These are phyloP conservation scores for Neopestalotiopsis sp. DNA, from an alignment of 2,329 filamentous ascomycete genomes.

Conservation along the genomic window DNA sequence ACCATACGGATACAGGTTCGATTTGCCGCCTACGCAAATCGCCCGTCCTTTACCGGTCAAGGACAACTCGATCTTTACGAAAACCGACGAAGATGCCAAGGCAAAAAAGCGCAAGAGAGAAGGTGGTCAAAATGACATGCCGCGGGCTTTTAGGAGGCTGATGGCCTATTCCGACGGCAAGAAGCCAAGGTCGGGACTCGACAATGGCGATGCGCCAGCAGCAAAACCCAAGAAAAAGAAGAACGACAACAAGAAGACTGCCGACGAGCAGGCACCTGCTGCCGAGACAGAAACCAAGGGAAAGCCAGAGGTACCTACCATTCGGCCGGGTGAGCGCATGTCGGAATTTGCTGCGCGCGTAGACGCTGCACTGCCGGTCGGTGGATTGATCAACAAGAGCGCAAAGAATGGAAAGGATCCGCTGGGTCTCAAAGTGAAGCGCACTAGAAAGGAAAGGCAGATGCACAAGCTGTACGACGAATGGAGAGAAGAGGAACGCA, in stretches of 20 bases:
- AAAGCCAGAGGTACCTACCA: constrained; percentile 60
- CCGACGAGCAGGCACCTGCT: constrained; percentile 27
- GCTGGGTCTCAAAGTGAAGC: constrained; percentile 67
- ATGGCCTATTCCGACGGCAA: constrained; percentile 76
- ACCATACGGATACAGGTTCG: constrained; percentile 43
- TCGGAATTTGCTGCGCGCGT: constrained; percentile 84
- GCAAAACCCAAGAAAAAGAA: constrained; percentile 34
- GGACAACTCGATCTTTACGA: constrained; percentile 24
- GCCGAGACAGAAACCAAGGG: constrained; percentile 21
- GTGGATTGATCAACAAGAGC: constrained; percentile 69
- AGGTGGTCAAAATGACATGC: constrained; percentile 73
- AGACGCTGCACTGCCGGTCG: constrained; percentile 80
- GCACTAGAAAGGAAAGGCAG: constrained; percentile 83
- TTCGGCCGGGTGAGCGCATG: constrained; percentile 82
- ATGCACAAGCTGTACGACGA: constrained; percentile 83
- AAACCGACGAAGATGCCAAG: constrained; percentile 30
- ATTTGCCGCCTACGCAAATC: constrained; percentile 53
- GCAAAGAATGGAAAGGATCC: constrained; percentile 66
- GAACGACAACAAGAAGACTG: constrained; percentile 35
- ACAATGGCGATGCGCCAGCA: constrained; percentile 63
- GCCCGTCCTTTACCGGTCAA: constrained; percentile 57
- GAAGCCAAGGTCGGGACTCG: constrained; percentile 66
- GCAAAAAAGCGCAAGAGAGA: constrained; percentile 51
- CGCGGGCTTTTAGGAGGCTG: constrained; percentile 83
- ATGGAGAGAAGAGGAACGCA: constrained; percentile 71